Evolutionary conservation across 805 yeast genomes (phyloP).

Genomic region (Hanseniaspora vineae): DNA sequence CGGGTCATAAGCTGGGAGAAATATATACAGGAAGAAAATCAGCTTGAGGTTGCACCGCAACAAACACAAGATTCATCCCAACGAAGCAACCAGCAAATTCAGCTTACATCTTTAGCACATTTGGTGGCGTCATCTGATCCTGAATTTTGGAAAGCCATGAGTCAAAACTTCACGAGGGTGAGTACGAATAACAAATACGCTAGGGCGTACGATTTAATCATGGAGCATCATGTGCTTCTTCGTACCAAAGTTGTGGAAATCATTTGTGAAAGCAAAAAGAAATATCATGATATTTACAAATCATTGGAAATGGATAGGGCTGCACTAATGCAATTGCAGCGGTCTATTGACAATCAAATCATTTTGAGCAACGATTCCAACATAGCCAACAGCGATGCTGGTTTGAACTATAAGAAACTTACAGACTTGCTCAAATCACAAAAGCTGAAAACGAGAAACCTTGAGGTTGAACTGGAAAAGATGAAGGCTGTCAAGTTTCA

Average conservation of each 20-base stretch:
- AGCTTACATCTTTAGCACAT: neutral
- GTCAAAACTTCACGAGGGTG: neutral
- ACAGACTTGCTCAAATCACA: neutral
- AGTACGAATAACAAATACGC: neutral
- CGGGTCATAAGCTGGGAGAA: no score
- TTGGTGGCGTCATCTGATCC: neutral
- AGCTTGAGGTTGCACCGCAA: no score
- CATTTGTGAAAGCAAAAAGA: neutral
- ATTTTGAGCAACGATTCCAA: neutral
- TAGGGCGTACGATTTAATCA: neutral
- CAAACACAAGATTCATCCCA: neutral
- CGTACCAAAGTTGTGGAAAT: neutral
- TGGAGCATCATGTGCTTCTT: neutral
- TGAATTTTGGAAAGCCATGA: neutral
- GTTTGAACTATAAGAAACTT: neutral
- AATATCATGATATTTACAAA: neutral
- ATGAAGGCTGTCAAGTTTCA: neutral
- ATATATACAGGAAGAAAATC: no score
- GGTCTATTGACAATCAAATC: no score
- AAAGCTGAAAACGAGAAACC: neutral
- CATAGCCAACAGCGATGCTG: neutral
- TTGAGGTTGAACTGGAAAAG: neutral
- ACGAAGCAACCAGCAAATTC: neutral
- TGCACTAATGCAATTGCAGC: neutral
- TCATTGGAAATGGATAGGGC: neutral